Evolutionary conservation across 495 filamentous ascomycete genomes (phyloP).

Genomic region (Mycothermus thermophilus): DNA sequence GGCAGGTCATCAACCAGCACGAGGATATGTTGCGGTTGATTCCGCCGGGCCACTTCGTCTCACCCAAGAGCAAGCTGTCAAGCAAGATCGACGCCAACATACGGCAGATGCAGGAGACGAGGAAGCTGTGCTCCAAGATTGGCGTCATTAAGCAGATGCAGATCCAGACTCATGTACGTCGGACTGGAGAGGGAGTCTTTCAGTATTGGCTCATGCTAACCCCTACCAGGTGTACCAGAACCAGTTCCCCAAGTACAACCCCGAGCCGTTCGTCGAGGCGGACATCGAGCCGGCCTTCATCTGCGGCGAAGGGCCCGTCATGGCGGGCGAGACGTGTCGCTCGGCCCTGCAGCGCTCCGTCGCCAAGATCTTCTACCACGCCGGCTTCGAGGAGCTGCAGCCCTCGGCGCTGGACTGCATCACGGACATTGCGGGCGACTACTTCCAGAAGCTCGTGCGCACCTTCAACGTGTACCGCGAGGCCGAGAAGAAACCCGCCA

Average conservation of each 20-base stretch:
- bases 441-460: slow-evolving; percentile 67
- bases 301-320: slow-evolving; percentile 75
- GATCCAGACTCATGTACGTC: slow-evolving; percentile 75
- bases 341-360: slow-evolving; percentile 79
- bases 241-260: slow-evolving; percentile 94
- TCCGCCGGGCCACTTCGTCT: slow-evolving; percentile 56
- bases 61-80: slow-evolving; percentile 65
- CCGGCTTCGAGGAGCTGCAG: slow-evolving; percentile 95
- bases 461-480: slow-evolving; percentile 74
- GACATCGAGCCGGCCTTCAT: slow-evolving; percentile 76
- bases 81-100: slow-evolving; percentile 79
- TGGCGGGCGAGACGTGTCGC: slow-evolving; percentile 64
- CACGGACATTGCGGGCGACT: slow-evolving; percentile 82
- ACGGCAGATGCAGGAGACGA: slow-evolving; percentile 88
- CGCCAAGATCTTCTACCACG: slow-evolving; percentile 88
- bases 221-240: slow-evolving; percentile 74
- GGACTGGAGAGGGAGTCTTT: neutral
- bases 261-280: slow-evolving; percentile 74
- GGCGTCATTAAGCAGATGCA: slow-evolving; percentile 99
- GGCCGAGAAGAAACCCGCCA: slow-evolving; percentile 48
- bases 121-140: slow-evolving; percentile 92
- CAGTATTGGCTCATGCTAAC: slow-evolving; percentile 9
- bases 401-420: slow-evolving; percentile 82
- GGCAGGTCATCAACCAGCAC: slow-evolving; percentile 69
- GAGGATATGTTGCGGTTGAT: slow-evolving; percentile 69